These are phyloP conservation scores for Tetracladium maxilliforme DNA, from an alignment of 2,329 filamentous ascomycete species.

Conservation along the genomic window DNA sequence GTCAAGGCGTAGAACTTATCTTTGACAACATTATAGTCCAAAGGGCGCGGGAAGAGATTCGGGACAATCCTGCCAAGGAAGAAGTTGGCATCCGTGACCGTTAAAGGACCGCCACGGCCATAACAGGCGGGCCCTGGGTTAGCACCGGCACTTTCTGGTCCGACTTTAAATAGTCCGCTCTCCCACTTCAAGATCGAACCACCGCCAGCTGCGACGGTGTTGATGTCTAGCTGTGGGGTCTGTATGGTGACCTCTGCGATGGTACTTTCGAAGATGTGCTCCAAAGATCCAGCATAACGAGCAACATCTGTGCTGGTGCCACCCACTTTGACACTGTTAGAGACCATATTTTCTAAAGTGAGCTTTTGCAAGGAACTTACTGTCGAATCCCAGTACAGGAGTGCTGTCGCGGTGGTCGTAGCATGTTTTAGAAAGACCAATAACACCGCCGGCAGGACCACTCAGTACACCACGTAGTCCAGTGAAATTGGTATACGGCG, in stretches of 20 bases:
- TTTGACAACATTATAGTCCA: constrained; percentile 24
- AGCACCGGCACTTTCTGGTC: constrained; percentile 52
- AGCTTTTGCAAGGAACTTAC: constrained; percentile 25
- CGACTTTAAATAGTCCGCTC: constrained; percentile 55
- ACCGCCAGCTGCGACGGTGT: constrained; percentile 44
- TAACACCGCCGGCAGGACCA: constrained; percentile 64
- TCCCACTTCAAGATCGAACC: constrained; percentile 41
- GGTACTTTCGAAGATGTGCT: constrained; percentile 59
- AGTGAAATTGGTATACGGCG: constrained; percentile 45
- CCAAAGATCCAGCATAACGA: constrained; percentile 51
- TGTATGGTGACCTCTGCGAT: constrained; percentile 58
- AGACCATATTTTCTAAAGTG: constrained; percentile 5
- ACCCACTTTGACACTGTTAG: too few species aligned
- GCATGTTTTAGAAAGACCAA: constrained; percentile 60
- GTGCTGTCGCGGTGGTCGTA: constrained; percentile 53
- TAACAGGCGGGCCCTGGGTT: constrained; percentile 61
- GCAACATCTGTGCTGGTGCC: constrained; percentile 61
- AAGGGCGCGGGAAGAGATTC: constrained; percentile 48
- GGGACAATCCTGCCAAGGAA: constrained; percentile 44
- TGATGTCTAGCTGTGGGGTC: constrained; percentile 59
- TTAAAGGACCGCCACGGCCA: constrained; percentile 54
- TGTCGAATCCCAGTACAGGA: constrained; percentile 67
- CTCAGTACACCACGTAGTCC: constrained; percentile 57
- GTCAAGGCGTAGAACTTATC: constrained; percentile 25
- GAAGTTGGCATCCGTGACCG: constrained; percentile 58